These are phyloP conservation scores for Penicillium lividum DNA, from an alignment of 495 filamentous ascomycete genomes.

Conservation along the genomic window DNA sequence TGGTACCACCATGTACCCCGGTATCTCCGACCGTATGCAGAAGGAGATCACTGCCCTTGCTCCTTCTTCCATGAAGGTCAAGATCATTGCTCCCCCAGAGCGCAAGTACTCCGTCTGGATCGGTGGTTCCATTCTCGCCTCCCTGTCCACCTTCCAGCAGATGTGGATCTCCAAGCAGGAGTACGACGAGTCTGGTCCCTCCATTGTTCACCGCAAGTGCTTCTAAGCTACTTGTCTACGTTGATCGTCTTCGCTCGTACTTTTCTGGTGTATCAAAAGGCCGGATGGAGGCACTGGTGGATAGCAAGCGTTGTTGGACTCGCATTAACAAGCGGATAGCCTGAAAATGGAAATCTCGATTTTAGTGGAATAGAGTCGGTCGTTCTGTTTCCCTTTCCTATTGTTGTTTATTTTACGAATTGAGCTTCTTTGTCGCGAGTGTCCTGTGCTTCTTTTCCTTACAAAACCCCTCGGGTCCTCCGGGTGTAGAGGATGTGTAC, in stretches of 20 bases:
- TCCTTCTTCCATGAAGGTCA: conserved; percentile 89
- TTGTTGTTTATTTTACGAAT: conserved; percentile 10
- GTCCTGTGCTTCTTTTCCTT: conserved; percentile 6
- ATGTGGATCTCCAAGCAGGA: conserved; percentile 99
- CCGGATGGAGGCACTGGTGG: conserved; percentile 45
- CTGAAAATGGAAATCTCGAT: conserved; percentile 50
- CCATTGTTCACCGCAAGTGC: conserved; percentile 99
- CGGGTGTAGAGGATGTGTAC: conserved; percentile 27
- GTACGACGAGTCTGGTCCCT: conserved; percentile 99
- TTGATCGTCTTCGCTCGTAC: conserved; percentile 47
- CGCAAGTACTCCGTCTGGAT: conserved; percentile 97
- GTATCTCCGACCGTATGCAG: conserved; percentile 99
- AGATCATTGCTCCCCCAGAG: conserved; percentile 76
- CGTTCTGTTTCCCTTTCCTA: conserved; percentile 18
- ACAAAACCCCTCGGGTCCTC: conserved; percentile 9
- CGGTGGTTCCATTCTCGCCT: conserved; percentile 99
- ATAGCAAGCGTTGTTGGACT: conserved; percentile 47
- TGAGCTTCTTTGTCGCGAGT: conserved; percentile 11
- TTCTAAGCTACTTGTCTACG: conserved; percentile 70
- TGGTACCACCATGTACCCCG: conserved; percentile 99
- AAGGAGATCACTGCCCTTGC: conserved; percentile 99
- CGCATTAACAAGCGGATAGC: conserved; percentile 49
- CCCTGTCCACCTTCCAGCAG: conserved; percentile 99
- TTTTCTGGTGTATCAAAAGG: conserved; percentile 55
- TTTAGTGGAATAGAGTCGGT: conserved; percentile 53